Base-by-base conservation (phyloP, 108 stramenopile species). In the Cyclotella cryptica region DNA sequence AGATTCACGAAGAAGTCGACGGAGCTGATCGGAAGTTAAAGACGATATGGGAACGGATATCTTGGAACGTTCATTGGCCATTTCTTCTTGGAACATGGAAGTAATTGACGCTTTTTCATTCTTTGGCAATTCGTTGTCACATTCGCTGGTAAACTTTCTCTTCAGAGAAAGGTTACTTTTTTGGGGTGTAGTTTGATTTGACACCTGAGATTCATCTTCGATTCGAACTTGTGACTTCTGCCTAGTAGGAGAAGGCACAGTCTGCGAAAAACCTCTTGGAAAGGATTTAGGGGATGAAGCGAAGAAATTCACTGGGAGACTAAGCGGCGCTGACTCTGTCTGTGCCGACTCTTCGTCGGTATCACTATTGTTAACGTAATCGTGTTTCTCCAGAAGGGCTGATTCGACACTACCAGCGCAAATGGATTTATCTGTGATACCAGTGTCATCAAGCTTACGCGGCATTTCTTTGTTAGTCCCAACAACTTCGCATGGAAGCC, bases 301-400 rank as follows among this genome's bases (percentile, higher is more conserved):
- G 3, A 35, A 18, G 21, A 65, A 65, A 46, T 65, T 12, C 40
- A 42, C 8, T 19, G 64, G 64, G 13, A 65, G 12, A 29, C 43
- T 65, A 22, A 65, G 45, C 9, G 64, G 64, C 45, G 43, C 64
- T 46, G 64, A 65, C 45, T 65, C 64, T 35, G 15, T n/a, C 35
- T 61, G 55, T 26, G 55, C 19, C 1, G 60, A 39, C 19, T 61
- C 30, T 46, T 46, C 64, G 9, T 65, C 64, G 45, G 18, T 46
- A 10, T 45, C 8, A 46, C 64, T 26, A 5, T 13, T 29, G 9
- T 24, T 1, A 46, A 45, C 17, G 7, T 26, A 45, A 21, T 22
- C 10, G 43, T 29, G 10, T 21, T 13, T 19, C 24, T 6, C 28
- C 3, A 24, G 21, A 46, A 1, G 3, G 19, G 49, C 3, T 8